Evolutionary conservation across 2,329 filamentous ascomycete species (phyloP), one percentile per base, ranked within the genome.

Genomic region (Thielaviopsis musarum): DNA sequence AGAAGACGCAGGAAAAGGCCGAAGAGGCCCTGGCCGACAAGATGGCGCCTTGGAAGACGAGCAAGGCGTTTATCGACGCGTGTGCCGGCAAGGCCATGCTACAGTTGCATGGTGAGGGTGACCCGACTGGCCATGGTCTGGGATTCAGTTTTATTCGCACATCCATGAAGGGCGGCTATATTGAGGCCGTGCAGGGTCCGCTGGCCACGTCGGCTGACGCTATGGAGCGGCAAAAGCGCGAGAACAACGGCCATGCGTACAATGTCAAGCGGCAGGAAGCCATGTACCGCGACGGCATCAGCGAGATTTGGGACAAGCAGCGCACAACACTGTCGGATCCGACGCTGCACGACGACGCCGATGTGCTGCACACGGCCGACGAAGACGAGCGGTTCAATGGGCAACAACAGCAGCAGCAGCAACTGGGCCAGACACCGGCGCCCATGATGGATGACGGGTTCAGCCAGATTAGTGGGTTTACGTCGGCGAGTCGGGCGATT

Each of bases 101-200:
- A 53, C 87, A 91, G 65, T 79, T 98, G 13, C 91, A 96, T 66
- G 93, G 93, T 21, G 88, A 94, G 64, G 93, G 93, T 59, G 93
- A 98, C 68, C 93, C 93, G 3, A 95, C 91, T 0, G 90, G 90
- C 24, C 87, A 91, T 66, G 93, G 93, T 1, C 83, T 96, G 62
- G 93, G 88, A 2, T 95, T 97, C 74, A 96, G 88, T 69, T 96
- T 98, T 70, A 91, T 98, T 70, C 90, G 93, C 68, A 96, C 91
- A 0, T 95, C 89, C 0, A 98, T 98, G 93, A 98, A 98, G 72
- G 93, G 93, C 63, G 93, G 93, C 0, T 98, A 83, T 62, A 80
- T 96, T 70, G 88, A 91, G 67, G 86, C 90, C 21, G 81, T 94
- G 26, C 80, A 82, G 60, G 82, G 82, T 1, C 81, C 82, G 2